Evolutionary conservation across 2,329 filamentous ascomycete genomes (phyloP), one percentile per base, ranked within the genome.

Genomic region (Anisogramma anomala): DNA sequence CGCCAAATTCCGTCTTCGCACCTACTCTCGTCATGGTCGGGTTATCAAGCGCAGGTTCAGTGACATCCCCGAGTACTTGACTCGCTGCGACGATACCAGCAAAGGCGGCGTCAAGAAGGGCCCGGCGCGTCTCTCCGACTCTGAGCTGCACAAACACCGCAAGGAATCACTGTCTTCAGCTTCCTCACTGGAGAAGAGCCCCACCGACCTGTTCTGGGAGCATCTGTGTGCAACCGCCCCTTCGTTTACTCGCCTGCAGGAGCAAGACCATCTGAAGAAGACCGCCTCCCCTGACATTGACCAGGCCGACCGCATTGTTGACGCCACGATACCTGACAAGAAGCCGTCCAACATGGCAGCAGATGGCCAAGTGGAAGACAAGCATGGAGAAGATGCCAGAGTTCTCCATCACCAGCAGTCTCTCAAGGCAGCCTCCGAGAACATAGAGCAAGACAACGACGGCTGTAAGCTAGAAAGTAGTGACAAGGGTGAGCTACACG

Each of bases 21-120:
- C 42, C 7, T 45, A 39, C 32, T 45, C 45, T 27, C 42, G 38
- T 28, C 42, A 35, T 32, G 35, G 42, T 28, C 42, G 32, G 27
- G 32, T 14, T 17, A 33, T 36, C 13, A 46, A 34, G 20, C 35
- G 41, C 32, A 23, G 33, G 17, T 33, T 27, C 15, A 43, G 33
- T 4, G 26, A 25, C 10, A 15, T 30, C 8, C 27, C 27, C 15
- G 27, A 15, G 27, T 14, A 30, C 10, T 15, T 30, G n/a, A 6
- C 13, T 3, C 3, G n/a, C n/a, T 6, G 13, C 2, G n/a, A 14
- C 10, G 27, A 30, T 23, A 5, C 9, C 33, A 13, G 15, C n/a
- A 9, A 14, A 9, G 5, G 8, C 6, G 28, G 32, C 5, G 32
- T 27, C 7, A 30, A 31, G 6, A 11, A 17, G 3, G 3, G 3